Conservation (phyloP, 73 alveolate species). For the Paramecium caudatum region DNA sequence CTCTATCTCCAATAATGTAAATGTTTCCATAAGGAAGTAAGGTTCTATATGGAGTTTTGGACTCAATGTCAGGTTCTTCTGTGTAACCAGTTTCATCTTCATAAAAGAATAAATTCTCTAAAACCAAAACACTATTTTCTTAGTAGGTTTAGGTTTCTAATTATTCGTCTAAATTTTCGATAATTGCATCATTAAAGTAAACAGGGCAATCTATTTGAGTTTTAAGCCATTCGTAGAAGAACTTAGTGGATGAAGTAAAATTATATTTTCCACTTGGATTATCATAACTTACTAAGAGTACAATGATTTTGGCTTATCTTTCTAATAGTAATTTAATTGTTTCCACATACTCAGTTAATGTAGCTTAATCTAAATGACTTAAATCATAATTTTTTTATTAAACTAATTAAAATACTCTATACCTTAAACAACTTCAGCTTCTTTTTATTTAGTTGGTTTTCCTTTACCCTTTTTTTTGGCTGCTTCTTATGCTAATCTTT, state of each 20-base stretch:
- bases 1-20: slow-evolving; percentile 72
- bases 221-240: slow-evolving; percentile 72
- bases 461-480: slow-evolving; percentile 72
- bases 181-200: slow-evolving; percentile 69
- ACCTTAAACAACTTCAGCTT: slow-evolving; percentile 65
- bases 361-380: slow-evolving; percentile 71
- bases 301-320: slow-evolving; percentile 70
- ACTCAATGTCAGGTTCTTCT: slow-evolving; percentile 63
- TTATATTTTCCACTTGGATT: slow-evolving; percentile 74
- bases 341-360: slow-evolving; percentile 59
- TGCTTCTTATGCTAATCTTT: slow-evolving; percentile 73
- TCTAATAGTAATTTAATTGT: slow-evolving; percentile 53
- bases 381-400: slow-evolving; percentile 65
- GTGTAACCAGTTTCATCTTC: slow-evolving; percentile 74
- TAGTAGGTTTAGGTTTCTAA: slow-evolving; percentile 70
- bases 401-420: slow-evolving; percentile 4
- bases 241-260: slow-evolving; percentile 75
- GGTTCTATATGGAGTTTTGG: slow-evolving; percentile 38
- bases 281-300: slow-evolving; percentile 73
- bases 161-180: slow-evolving; percentile 74
- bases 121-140: slow-evolving; percentile 72
- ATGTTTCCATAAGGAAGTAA: slow-evolving; percentile 66
- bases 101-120: slow-evolving; percentile 69
- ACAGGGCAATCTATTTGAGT: slow-evolving; percentile 69
- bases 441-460: slow-evolving; percentile 69